Percentiles rank a stretch among this genome's conserved stretches.
phyloP scores from a whole-genome alignment of 2,329 filamentous ascomycete genomes.

The Monilinia aucupariae region DNA sequence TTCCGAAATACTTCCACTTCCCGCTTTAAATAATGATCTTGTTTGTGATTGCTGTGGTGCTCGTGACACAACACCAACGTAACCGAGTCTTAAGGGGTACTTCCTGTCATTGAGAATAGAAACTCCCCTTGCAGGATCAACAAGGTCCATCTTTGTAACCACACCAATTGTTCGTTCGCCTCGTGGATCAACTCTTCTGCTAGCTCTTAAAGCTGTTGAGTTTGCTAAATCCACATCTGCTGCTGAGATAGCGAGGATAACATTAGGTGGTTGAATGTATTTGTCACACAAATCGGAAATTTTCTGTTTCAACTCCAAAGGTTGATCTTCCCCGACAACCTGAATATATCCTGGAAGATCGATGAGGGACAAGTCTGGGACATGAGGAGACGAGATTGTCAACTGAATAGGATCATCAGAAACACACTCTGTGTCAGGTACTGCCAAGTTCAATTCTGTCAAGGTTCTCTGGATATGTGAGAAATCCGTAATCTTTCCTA shows the following conservation, averaged over 20 bases:
- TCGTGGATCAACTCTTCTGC: conserved; percentile 83
- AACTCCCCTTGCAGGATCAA: conserved; percentile 74
- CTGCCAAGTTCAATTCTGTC: conserved; percentile 89
- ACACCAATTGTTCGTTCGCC: conserved; percentile 96
- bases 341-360: conserved; percentile 98
- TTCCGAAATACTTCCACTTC: conserved; percentile 69
- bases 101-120: conserved; percentile 81
- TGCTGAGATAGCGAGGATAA: conserved; percentile 94
- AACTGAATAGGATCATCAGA: conserved; percentile 96
- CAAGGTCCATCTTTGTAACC: conserved; percentile 98
- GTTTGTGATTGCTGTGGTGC: conserved; percentile 52
- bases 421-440: conserved; percentile 85
- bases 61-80: conserved; percentile 89
- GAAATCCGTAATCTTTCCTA: conserved; percentile 90
- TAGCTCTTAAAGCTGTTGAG: conserved; percentile 85
- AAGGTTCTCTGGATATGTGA: conserved; percentile 85
- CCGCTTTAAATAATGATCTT: conserved; percentile 74
- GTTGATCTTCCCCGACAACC: conserved; percentile 86
- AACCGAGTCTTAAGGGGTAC: conserved; percentile 90
- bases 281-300: conserved; percentile 96
- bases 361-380: conserved; percentile 91
- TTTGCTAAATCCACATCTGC: conserved; percentile 97
- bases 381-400: conserved; percentile 89
- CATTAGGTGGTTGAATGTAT: conserved; percentile 93
- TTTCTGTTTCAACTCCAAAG: conserved; percentile 85